These are phyloP conservation scores for Cryptosporidium viatorum DNA, from an alignment of 169 alveolate species.

Conservation along the genomic window DNA sequence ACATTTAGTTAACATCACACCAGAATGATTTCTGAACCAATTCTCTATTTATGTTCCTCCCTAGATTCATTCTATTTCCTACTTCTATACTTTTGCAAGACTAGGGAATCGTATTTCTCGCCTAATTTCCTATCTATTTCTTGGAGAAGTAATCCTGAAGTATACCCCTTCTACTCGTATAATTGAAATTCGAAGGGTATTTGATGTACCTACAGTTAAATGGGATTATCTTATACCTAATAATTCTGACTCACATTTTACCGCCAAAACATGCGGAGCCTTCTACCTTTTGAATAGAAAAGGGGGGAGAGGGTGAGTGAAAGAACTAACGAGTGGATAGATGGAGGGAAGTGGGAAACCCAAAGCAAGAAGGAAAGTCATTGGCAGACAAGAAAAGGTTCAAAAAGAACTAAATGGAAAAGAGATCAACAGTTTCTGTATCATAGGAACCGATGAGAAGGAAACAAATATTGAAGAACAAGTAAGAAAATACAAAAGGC, in stretches of 20 bases:
- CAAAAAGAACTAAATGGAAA: too few species aligned
- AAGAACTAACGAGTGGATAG: not conserved
- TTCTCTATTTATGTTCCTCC: not conserved
- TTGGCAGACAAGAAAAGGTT: too few species aligned
- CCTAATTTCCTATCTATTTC: too few species aligned
- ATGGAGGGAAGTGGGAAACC: not conserved
- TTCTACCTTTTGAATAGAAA: not conserved
- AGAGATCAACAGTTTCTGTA: too few species aligned
- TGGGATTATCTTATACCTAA: not conserved
- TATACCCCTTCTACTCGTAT: too few species aligned
- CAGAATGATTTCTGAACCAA: not conserved
- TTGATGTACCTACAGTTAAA: not conserved
- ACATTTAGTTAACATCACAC: not conserved
- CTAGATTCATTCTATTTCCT: not conserved
- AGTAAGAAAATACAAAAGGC: too few species aligned
- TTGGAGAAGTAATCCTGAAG: not conserved
- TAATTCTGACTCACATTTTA: slow-evolving; percentile 2
- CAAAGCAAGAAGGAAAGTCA: too few species aligned
- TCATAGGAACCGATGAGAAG: too few species aligned
- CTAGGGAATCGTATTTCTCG: too few species aligned
- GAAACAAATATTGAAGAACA: too few species aligned
- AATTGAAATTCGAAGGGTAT: too few species aligned
- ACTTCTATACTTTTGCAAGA: not conserved
- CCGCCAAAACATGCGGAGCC: slow-evolving; percentile 17
- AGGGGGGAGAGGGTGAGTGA: not conserved